Evolutionary conservation across 2,329 filamentous ascomycete genomes (phyloP).

Genomic region (Chrysosporium queenslandicum): DNA sequence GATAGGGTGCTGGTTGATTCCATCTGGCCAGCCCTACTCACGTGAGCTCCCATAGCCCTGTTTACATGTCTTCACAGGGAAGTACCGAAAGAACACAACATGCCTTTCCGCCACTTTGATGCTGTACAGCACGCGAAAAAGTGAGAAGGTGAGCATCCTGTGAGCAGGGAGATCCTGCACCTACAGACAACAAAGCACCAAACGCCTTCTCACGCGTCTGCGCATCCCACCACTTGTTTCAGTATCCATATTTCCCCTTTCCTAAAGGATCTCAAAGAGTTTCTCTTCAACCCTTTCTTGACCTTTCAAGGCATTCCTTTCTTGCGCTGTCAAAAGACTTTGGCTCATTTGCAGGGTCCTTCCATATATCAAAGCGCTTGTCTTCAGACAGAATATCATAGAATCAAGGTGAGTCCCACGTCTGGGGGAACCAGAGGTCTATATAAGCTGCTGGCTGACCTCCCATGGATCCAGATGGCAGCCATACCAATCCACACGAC

Average conservation of each 20-base stretch:
- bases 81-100: neutral
- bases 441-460: neutral
- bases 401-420: neutral
- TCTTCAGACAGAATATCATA: neutral
- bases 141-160: neutral
- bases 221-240: neutral
- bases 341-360: neutral
- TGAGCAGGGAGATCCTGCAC: neutral
- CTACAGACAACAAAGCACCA: neutral
- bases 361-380: neutral
- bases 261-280: neutral
- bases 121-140: neutral
- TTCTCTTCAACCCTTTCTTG: neutral
- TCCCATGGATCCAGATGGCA: neutral
- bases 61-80: neutral
- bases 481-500: neutral
- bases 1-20: neutral
- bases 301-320: neutral
- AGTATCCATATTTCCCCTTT: neutral
- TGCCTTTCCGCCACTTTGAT: constrained; percentile 2
- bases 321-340: neutral
- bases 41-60: neutral
- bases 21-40: neutral
- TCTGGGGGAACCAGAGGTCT: neutral
- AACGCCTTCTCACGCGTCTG: neutral